Evolutionary conservation across 345 rosid genomes (phyloP).

Genomic region (Citrus medica): DNA sequence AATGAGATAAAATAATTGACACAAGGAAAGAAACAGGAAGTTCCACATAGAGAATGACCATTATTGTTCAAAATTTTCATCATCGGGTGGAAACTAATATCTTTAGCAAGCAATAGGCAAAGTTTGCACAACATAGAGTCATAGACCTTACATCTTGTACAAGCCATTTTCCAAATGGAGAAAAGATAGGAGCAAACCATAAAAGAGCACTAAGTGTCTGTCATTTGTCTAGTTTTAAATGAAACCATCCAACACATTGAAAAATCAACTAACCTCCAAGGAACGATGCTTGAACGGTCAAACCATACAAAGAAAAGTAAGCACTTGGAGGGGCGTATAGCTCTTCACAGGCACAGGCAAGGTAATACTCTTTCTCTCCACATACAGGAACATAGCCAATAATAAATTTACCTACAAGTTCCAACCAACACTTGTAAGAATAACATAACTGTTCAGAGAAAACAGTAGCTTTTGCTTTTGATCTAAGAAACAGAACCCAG

Average conservation of each 20-base stretch:
- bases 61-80: not conserved
- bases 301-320: constrained; percentile 80
- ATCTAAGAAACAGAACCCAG: not conserved
- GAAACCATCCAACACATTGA: not conserved
- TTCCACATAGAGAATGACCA: not conserved
- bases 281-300: constrained; percentile 88
- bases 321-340: constrained; percentile 95
- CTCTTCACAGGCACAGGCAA: constrained; percentile 85
- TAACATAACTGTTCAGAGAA: not conserved
- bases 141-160: not conserved
- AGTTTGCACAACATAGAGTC: not conserved
- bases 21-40: too few relatives aligned
- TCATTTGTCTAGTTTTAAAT: not conserved
- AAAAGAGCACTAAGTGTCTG: not conserved
- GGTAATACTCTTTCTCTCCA: constrained; percentile 84
- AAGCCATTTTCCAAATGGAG: not conserved
- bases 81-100: not conserved
- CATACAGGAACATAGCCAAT: constrained; percentile 72
- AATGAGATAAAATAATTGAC: not conserved
- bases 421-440: not conserved
- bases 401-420: constrained; percentile 71
- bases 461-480: not conserved
- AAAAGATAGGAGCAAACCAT: not conserved
- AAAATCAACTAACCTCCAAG: constrained; percentile 59
- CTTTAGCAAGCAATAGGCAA: not conserved